Base-by-base conservation (phyloP, 2,329 filamentous ascomycete genomes). In the Diplodia mutila region DNA sequence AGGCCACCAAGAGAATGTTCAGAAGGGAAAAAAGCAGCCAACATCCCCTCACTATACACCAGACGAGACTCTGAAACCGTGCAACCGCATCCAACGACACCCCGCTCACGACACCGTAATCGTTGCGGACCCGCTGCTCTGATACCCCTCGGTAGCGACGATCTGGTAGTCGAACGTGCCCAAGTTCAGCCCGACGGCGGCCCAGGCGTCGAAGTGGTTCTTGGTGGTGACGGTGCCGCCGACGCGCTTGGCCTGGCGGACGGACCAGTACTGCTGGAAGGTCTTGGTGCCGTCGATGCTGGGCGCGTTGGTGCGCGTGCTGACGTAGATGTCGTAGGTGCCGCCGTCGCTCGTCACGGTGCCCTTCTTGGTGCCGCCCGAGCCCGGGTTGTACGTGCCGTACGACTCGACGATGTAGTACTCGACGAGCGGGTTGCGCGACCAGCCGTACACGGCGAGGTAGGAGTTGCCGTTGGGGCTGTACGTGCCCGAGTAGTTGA, bases 401-500 rank as follows among this genome's bases (percentile, higher is more conserved):
- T 82, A 84, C 18, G 80, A 75, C 69, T 88, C 86, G 70, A 87
- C 80, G 68, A 88, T 83, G 77, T 87, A 87, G 78, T 87, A 87
- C 71, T 87, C 86, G 73, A 87, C 79, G 16, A 86, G 76, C 0
- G 84, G 84, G 73, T 80, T 81, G 27, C 74, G 77, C 1, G 83
- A 85, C 85, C 86, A 88, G 49, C 86, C 86, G 72, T 88, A 88
- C n/a, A 88, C 75, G 16, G 85, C 76, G 18, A 89, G 80, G 73
- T 87, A 87, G n/a, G 73, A 73, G 78, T 86, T 85, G 69, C 83
- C 83, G 67, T 78, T 79, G 65, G 82, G 80, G 67, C 73, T 78
- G 79, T 82, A 86, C 39, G 75, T 78, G 51, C 81, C 85, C 14
- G 75, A 78, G 79, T 84, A 86, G 70, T 76, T 81, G 73, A 87